Percentiles rank a stretch among this genome's conserved stretches.
Evolutionary conservation across 495 filamentous ascomycete genomes (phyloP).

Genomic region (Pyronema omphalodes): DNA sequence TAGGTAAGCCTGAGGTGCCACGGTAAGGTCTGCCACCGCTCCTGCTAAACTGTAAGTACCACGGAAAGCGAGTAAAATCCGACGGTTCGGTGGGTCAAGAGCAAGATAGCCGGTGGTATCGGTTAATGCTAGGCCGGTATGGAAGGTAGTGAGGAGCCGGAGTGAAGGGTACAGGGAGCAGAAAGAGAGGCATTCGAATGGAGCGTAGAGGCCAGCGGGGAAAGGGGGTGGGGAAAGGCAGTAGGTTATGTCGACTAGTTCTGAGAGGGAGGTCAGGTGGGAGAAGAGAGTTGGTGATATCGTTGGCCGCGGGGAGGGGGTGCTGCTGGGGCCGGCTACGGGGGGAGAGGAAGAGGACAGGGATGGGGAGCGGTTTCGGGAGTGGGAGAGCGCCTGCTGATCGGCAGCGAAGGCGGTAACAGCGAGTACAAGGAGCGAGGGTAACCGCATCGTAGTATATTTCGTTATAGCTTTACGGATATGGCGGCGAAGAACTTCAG

Average conservation of each 20-base stretch:
- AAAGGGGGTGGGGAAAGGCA: slow-evolving; percentile 53
- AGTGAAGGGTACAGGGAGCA: slow-evolving; percentile 66
- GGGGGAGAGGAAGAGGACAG: neutral
- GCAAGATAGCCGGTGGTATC: slow-evolving; percentile 92
- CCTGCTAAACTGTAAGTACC: slow-evolving; percentile 89
- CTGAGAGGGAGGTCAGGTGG: slow-evolving; percentile 67
- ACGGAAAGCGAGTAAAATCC: slow-evolving; percentile 80
- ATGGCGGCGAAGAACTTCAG: too few relatives aligned
- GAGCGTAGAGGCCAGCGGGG: slow-evolving; percentile 49
- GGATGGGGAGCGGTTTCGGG: neutral
- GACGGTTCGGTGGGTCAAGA: slow-evolving; percentile 41
- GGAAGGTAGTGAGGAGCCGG: slow-evolving; percentile 70
- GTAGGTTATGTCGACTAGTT: slow-evolving; percentile 86
- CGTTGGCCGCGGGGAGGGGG: slow-evolving; percentile 9
- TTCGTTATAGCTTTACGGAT: too few relatives aligned
- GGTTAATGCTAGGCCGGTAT: slow-evolving; percentile 67
- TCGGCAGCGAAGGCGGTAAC: too few relatives aligned
- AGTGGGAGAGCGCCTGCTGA: too few relatives aligned
- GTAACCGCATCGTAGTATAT: too few relatives aligned
- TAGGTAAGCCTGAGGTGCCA: slow-evolving; percentile 72
- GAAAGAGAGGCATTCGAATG: slow-evolving; percentile 69
- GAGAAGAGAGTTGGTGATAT: slow-evolving; percentile 40
- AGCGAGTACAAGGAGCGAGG: too few relatives aligned
- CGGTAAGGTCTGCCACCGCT: slow-evolving; percentile 72
- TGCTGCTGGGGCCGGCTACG: neutral